Percentiles rank a stretch among this genome's conserved stretches.
phyloP scores from a whole-genome alignment of 2,329 filamentous ascomycete genomes.

The Ceratocystis albifundus region DNA sequence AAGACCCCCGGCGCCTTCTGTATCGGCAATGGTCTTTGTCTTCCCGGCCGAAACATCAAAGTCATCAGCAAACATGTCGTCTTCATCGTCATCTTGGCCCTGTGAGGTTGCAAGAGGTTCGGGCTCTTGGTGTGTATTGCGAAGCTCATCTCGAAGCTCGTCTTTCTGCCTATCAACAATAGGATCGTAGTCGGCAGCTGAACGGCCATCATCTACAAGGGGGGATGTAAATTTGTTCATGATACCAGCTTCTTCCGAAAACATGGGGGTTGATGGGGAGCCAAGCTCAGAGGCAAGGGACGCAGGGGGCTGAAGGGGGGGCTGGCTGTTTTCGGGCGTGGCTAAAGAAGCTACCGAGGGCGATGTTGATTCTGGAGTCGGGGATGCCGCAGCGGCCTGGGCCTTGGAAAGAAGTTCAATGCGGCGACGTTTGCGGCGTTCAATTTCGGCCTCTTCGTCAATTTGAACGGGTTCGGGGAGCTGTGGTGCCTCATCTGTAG shows the following conservation, averaged over 20 bases:
- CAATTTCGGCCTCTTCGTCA: conserved; percentile 72
- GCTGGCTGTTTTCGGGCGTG: neutral
- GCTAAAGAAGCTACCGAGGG: conserved; percentile 29
- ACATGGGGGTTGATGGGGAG: conserved; percentile 11
- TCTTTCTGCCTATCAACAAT: conserved; percentile 82
- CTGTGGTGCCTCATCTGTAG: conserved; percentile 8
- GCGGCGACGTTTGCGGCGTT: conserved; percentile 70
- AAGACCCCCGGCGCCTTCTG: conserved; percentile 51
- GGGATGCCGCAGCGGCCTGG: conserved; percentile 58
- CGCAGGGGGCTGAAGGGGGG: conserved; percentile 30
- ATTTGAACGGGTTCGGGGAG: conserved; percentile 43
- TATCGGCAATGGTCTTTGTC: conserved; percentile 17
- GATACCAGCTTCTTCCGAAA: conserved; percentile 18
- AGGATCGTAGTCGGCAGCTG: conserved; percentile 88
- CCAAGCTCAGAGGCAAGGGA: conserved; percentile 30
- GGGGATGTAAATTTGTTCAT: conserved; percentile 11
- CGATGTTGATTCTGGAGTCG: conserved; percentile 45
- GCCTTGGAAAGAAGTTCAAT: conserved; percentile 80
- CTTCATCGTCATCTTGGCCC: conserved; percentile 52
- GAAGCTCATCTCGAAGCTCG: conserved; percentile 55
- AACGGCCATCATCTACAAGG: conserved; percentile 54
- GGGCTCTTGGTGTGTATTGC: conserved; percentile 32
- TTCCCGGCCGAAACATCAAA: conserved; percentile 43
- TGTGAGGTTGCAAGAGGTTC: neutral
- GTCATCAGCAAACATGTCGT: conserved; percentile 84